phyloP scores from a whole-genome alignment of 75 land plant species.

The Selaginella moellendorffii region DNA sequence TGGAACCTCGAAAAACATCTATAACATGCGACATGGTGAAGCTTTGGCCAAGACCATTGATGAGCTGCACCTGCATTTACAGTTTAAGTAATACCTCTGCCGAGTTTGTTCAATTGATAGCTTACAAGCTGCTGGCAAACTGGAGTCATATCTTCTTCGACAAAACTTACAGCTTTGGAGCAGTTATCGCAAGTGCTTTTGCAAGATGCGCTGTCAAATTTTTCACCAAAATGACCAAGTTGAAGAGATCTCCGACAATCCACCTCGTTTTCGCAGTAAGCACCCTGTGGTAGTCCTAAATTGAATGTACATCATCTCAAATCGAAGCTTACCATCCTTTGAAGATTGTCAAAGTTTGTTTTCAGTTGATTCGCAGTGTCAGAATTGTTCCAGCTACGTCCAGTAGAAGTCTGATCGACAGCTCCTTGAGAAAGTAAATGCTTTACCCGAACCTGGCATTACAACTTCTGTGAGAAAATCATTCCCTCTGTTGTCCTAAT shows the following conservation, averaged over 20 bases:
- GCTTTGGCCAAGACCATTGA: slow-evolving; percentile 49
- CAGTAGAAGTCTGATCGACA: slow-evolving; percentile 42
- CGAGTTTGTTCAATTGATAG: neutral
- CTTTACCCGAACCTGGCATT: slow-evolving; percentile 78
- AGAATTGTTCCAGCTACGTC: slow-evolving; percentile 15
- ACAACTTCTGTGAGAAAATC: neutral
- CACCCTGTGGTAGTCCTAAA: slow-evolving; percentile 44
- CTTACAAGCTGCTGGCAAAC: slow-evolving; percentile 70
- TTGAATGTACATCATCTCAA: too few relatives aligned
- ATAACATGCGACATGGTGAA: slow-evolving; percentile 65
- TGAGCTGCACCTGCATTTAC: slow-evolving; percentile 49
- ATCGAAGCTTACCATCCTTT: slow-evolving; percentile 60
- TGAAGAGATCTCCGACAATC: slow-evolving; percentile 88
- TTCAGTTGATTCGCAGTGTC: slow-evolving; percentile 32
- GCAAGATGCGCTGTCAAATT: slow-evolving; percentile 61
- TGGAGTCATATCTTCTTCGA: slow-evolving; percentile 80
- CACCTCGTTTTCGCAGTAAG: slow-evolving; percentile 90
- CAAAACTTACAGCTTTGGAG: slow-evolving; percentile 31
- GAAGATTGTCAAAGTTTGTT: slow-evolving; percentile 78
- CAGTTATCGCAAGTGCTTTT: slow-evolving; percentile 85
- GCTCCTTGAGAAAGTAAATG: slow-evolving; percentile 92
- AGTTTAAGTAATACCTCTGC: neutral
- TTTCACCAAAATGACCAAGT: slow-evolving; percentile 91
- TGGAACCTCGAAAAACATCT: slow-evolving; percentile 90
- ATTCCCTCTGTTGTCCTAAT: slow-evolving; percentile 9